These are phyloP conservation scores for Diaporthe australafricana DNA, from an alignment of 2,329 filamentous ascomycete species.

Conservation along the genomic window DNA sequence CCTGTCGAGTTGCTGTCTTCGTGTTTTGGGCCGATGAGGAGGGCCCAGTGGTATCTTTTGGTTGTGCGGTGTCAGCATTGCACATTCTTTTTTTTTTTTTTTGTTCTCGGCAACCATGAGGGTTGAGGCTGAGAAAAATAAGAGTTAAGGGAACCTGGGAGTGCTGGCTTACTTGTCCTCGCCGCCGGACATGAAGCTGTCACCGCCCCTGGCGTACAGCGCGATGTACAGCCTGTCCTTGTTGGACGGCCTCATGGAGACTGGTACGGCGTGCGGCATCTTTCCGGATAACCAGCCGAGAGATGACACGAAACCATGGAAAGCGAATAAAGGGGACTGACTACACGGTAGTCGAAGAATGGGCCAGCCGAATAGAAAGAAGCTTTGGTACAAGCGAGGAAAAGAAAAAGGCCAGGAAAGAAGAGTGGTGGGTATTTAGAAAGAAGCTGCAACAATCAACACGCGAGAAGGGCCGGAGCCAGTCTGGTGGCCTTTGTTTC, in stretches of 20 bases:
- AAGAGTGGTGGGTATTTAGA: background rate
- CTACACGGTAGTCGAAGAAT: background rate
- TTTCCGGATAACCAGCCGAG: conserved; percentile 11
- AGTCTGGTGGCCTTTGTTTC: background rate
- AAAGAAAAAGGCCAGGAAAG: background rate
- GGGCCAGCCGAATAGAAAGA: background rate
- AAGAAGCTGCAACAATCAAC: background rate
- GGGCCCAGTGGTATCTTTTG: conserved; percentile 46
- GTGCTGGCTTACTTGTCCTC: conserved; percentile 43
- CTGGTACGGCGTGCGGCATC: conserved; percentile 24
- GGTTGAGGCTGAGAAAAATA: too few relatives aligned
- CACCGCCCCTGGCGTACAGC: conserved; percentile 43
- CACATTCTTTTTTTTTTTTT: too few relatives aligned
- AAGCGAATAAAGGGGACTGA: background rate
- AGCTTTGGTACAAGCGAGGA: background rate
- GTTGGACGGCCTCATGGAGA: conserved; percentile 40
- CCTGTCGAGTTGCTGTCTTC: conserved; percentile 23
- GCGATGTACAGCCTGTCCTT: conserved; percentile 46
- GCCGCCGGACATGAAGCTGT: conserved; percentile 40
- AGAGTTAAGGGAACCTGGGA: background rate
- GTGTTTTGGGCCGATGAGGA: conserved; percentile 44
- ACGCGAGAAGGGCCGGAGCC: background rate
- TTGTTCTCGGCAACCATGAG: too few relatives aligned
- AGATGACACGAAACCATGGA: background rate
- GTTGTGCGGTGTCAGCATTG: background rate